Percentiles rank a stretch among this genome's conserved stretches.
Evolutionary conservation across 495 filamentous ascomycete species (phyloP).

Genomic region (Hypomontagnella submonticulosa): DNA sequence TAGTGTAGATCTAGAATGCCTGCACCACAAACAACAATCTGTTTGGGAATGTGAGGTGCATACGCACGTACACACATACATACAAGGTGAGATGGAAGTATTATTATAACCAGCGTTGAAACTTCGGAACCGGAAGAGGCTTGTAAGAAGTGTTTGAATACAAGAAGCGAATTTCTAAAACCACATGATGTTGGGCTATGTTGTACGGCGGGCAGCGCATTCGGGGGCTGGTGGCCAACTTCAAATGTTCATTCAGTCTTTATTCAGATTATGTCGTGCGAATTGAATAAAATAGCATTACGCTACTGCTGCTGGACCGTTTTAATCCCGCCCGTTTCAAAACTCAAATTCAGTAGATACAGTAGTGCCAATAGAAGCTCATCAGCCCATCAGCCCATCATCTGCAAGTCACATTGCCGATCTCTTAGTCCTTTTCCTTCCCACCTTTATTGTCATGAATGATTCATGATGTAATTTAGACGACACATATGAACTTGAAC

Average conservation of each 20-base stretch:
- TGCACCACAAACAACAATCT: conserved; percentile 29
- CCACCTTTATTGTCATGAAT: conserved; percentile 31
- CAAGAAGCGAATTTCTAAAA: neutral
- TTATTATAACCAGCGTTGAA: conserved; percentile 7
- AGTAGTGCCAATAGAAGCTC: conserved; percentile 23
- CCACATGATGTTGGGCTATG: neutral
- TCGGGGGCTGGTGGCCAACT: too few relatives aligned
- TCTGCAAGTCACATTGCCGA: conserved; percentile 42
- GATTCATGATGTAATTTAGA: conserved; percentile 39
- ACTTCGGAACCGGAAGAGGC: conserved; percentile 1
- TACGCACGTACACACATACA: conserved; percentile 13
- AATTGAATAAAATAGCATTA: too few relatives aligned
- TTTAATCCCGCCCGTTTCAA: conserved; percentile 17
- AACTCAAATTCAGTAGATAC: conserved; percentile 17
- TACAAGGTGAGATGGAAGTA: neutral
- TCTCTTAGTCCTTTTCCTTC: conserved; percentile 24
- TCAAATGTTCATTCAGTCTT: neutral
- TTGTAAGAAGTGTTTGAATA: conserved; percentile 3
- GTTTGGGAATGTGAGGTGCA: conserved; percentile 25
- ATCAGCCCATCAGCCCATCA: conserved; percentile 21
- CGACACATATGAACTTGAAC: conserved; percentile 11
- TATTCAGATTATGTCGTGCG: neutral
- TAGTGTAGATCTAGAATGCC: conserved; percentile 22
- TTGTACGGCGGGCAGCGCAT: neutral
- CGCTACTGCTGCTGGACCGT: neutral